These are phyloP conservation scores for Triticum turgidum DNA, from an alignment of 176 grass and related monocot genomes.

Conservation along the genomic window DNA sequence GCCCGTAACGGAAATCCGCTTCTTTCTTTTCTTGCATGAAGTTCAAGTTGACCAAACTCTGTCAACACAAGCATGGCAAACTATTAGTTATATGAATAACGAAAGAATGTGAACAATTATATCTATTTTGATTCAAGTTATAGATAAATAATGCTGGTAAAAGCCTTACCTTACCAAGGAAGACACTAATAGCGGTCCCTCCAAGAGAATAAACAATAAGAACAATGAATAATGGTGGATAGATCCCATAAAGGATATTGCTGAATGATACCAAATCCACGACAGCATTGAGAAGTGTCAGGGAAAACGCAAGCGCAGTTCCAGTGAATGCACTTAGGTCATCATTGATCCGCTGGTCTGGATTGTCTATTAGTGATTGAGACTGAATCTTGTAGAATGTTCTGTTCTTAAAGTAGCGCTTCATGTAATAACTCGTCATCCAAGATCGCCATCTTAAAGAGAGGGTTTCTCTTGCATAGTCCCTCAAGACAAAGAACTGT, in stretches of 20 bases:
- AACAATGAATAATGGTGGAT: constrained; percentile 91
- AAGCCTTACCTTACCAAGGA: constrained; percentile 85
- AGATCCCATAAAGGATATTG: constrained; percentile 95
- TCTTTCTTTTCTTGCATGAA: constrained; percentile 99
- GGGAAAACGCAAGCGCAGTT: constrained; percentile 83
- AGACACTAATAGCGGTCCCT: constrained; percentile 81
- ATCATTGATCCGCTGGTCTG: constrained; percentile 94
- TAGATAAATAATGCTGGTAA: constrained; percentile 16
- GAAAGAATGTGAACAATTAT: background rate
- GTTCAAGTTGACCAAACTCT: constrained; percentile 95
- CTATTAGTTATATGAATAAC: constrained; percentile 27
- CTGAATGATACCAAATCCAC: constrained; percentile 98
- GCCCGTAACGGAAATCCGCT: constrained; percentile 97
- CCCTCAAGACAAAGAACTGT: constrained; percentile 97
- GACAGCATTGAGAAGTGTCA: constrained; percentile 81
- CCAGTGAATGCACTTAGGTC: constrained; percentile 93
- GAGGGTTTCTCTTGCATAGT: constrained; percentile 95
- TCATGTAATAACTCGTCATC: constrained; percentile 99
- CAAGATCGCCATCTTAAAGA: constrained; percentile 97
- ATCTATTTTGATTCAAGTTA: background rate
- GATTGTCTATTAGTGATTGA: constrained; percentile 94
- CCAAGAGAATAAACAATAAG: constrained; percentile 97
- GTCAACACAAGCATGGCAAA: constrained; percentile 21
- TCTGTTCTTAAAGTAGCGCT: constrained; percentile 82
- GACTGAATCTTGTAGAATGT: constrained; percentile 97